Percentiles rank a stretch among this genome's conserved stretches.
These are phyloP conservation scores for Polyporus tsugae DNA, from an alignment of 1,284 basidiomycete genomes.

Conservation along the genomic window DNA sequence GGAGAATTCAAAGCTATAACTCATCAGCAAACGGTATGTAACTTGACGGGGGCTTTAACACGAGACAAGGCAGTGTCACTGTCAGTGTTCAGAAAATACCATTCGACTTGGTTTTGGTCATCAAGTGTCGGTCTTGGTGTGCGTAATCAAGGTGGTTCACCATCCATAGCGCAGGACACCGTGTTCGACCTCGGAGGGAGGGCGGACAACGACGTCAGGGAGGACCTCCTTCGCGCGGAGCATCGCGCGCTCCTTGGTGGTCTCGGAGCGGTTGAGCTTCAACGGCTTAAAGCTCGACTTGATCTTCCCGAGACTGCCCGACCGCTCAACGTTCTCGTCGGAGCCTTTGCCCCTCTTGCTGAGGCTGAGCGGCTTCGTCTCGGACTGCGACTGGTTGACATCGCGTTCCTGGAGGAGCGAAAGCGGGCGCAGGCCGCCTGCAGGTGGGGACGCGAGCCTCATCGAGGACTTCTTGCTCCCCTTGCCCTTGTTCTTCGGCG, in stretches of 20 bases:
- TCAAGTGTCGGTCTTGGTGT: constrained; percentile 7
- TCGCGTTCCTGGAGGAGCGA: constrained; percentile 69
- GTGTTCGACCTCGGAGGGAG: constrained; percentile 47
- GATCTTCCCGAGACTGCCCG: constrained; percentile 40
- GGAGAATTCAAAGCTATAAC: constrained; percentile 30
- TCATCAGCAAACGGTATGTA: constrained; percentile 35
- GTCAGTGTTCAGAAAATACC: constrained; percentile 24
- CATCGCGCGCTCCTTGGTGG: constrained; percentile 61
- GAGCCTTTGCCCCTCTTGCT: constrained; percentile 54
- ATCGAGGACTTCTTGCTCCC: constrained; percentile 47
- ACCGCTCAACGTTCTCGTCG: constrained; percentile 54
- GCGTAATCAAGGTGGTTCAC: constrained; percentile 18
- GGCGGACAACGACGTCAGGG: constrained; percentile 54
- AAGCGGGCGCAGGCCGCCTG: constrained; percentile 60
- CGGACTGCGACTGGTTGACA: constrained; percentile 46
- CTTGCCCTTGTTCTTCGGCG: constrained; percentile 59
- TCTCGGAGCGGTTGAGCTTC: constrained; percentile 66
- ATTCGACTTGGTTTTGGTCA: constrained; percentile 23
- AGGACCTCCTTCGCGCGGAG: constrained; percentile 52
- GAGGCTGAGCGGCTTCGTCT: constrained; percentile 61
- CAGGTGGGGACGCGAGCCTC: constrained; percentile 47
- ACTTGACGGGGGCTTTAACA: constrained; percentile 23
- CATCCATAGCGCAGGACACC: constrained; percentile 35
- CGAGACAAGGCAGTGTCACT: constrained; percentile 22
- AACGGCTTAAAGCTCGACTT: constrained; percentile 60